phyloP scores from a whole-genome alignment of 78 protist species.

The Chrysochromulina tobinii region DNA sequence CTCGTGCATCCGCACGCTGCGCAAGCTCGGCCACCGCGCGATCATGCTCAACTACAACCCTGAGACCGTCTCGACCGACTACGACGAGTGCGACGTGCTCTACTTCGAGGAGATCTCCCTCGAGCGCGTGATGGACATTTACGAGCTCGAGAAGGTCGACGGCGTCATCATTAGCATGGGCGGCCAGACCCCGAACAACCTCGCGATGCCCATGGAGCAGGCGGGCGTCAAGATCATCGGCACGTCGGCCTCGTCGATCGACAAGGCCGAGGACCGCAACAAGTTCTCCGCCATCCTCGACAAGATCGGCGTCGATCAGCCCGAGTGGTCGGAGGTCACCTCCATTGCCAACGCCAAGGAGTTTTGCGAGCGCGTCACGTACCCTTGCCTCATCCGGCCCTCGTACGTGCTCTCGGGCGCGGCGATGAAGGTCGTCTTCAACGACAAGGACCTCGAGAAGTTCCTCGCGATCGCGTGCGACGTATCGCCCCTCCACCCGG shows the following conservation, averaged over 20 bases:
- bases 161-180: constrained; percentile 77
- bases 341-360: background rate
- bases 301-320: constrained; percentile 19
- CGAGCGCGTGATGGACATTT: constrained; percentile 89
- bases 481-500: constrained; percentile 83
- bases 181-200: constrained; percentile 85
- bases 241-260: constrained; percentile 87
- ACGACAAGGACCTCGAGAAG: constrained; percentile 70
- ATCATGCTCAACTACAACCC: constrained; percentile 97
- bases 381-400: constrained; percentile 94
- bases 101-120: constrained; percentile 79
- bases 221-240: background rate
- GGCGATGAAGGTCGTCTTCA: constrained; percentile 37
- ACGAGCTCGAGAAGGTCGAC: constrained; percentile 59
- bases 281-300: constrained; percentile 46
- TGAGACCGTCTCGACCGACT: constrained; percentile 96
- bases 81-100: constrained; percentile 90
- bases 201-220: constrained; percentile 22
- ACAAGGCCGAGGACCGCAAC: constrained; percentile 93
- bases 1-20: constrained; percentile 75
- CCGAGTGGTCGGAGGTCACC: background rate
- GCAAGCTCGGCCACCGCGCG: constrained; percentile 67
- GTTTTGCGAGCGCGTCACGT: constrained; percentile 83
- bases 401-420: constrained; percentile 85
- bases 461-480: constrained; percentile 62